These are phyloP conservation scores for Geotrichum citri-aurantii DNA, from an alignment of 1,139 yeast genomes.

Conservation along the genomic window DNA sequence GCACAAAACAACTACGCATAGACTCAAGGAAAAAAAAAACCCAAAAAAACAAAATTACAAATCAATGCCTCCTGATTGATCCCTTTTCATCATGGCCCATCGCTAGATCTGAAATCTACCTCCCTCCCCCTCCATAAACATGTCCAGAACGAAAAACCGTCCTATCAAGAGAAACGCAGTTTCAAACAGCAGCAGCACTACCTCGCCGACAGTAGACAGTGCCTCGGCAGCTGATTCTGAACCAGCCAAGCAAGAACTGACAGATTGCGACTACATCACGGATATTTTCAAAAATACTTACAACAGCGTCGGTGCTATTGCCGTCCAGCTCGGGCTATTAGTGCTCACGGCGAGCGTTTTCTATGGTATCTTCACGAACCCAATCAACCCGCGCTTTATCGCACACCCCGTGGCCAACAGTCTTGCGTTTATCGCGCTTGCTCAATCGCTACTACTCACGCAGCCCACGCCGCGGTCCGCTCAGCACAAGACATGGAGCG, in stretches of 20 bases:
- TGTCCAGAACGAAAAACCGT: neutral
- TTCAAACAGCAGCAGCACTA: neutral
- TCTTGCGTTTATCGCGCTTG: slow-evolving; percentile 23
- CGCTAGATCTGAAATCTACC: neutral
- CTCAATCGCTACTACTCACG: slow-evolving; percentile 25
- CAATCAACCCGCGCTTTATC: slow-evolving; percentile 23
- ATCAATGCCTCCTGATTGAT: neutral
- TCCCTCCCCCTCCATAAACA: neutral
- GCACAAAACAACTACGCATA: neutral
- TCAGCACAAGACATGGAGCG: slow-evolving; percentile 27
- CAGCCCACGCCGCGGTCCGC: slow-evolving; percentile 25
- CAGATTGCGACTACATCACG: neutral
- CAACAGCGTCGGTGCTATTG: slow-evolving; percentile 19
- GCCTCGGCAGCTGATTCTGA: neutral
- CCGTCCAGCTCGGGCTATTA: slow-evolving; percentile 21
- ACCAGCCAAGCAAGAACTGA: neutral
- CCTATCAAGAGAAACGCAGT: neutral
- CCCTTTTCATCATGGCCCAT: neutral
- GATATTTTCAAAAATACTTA: slow-evolving; percentile 11
- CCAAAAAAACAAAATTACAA: neutral
- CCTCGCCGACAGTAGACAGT: neutral
- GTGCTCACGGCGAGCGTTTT: slow-evolving; percentile 17
- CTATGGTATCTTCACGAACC: slow-evolving; percentile 22
- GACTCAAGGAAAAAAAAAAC: too few species aligned
- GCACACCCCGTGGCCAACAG: slow-evolving; percentile 28